Evolutionary conservation across 768 basidiomycete species (phyloP), one percentile per base, ranked within the genome.

Genomic region (Royoungia palumana): DNA sequence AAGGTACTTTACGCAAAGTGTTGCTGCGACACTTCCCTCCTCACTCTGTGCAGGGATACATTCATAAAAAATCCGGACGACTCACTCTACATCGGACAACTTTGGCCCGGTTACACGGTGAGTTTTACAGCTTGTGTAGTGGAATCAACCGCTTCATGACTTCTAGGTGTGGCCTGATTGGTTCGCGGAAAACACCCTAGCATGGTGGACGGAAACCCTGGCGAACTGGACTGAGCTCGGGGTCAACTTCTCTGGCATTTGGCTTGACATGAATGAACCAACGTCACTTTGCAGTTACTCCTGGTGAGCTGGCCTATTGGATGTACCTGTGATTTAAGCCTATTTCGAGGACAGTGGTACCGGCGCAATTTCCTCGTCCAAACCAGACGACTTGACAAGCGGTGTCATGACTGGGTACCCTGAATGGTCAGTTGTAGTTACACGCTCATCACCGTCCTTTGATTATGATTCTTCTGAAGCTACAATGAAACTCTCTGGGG

Each of bases 91-190:
- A 66, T 87, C 14, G 88, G 88, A 6, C 73, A 84, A 62, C 87
- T 87, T 6, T 89, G 83, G 85, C 85, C 86, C 10, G 86, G 86
- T 11, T 83, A 79, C 65, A 85, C 83, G 13, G 84, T 81, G 35
- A n/a, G 72, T 59, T n/a, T 0, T 12, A 24, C 32, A 8, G 14
- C 14, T 13, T 32, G 32, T 32, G 14, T 32, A 32, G 6, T 16
- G 1, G 16, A 16, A 16, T 32, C 6, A 16, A 32, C 32, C 5
- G 16, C 16, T 32, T 6, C 16, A 16, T 32, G 32, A 16, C 24
- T 19, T 22, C 19, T 36, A 76, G 78, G 78, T 75, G 19, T 83
- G 77, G 62, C 78, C 80, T 1, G 80, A 83, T 55, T 82, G 79
- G 79, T 81, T 81, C 59, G 68, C 72, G 6, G 54, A 69, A n/a